Base-by-base conservation (phyloP, 805 yeast genomes). In the Metschnikowia amazonensis region DNA sequence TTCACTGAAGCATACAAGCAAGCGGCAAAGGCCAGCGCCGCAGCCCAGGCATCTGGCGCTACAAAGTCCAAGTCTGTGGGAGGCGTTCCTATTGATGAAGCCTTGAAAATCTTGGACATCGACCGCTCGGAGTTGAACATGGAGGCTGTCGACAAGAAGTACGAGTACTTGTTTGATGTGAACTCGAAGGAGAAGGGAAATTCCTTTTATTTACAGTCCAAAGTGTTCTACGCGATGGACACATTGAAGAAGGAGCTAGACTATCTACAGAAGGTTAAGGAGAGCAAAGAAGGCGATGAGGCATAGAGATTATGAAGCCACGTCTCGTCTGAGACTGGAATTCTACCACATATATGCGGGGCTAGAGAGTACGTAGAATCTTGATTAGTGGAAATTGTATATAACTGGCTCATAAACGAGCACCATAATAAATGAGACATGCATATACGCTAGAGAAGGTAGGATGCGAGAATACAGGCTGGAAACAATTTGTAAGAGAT, bases 1-100 rank as follows among this genome's bases (percentile, higher is more conserved):
- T 94, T 94, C 64, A 77, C 89, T n/a, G 96, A 89, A 64, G 98
- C 99, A 0, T 94, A 92, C 75, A 86, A 84, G 60, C 98, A 94
- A 69, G 95, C 96, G 1, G 97, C 98, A 14, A 87, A 92, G 43
- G 90, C 90, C 44, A 82, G 95, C n/a, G 89, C 92, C 2, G 78
- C 87, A 24, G 70, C 70, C 7, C 50, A 47, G 33, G 66, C 69
- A 30, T 57, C 57, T 20, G 62, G 59, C 5, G 60, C 64, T 35
- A 57, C 63, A 36, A 69, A 68, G 56, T 75, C 78, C 43, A 70
- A 78, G 25, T 81, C 88, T 49, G 76, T 75, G 29, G 84, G 85
- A 18, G 98, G 96, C 30, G 81, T 94, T 39, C 74, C 89, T 5
- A 74, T 89, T 31, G 95, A 86, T 55, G 99, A 94, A 68, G 92